Base-by-base conservation (phyloP, 2,329 filamentous ascomycete species). In the Penicillium sp. region DNA sequence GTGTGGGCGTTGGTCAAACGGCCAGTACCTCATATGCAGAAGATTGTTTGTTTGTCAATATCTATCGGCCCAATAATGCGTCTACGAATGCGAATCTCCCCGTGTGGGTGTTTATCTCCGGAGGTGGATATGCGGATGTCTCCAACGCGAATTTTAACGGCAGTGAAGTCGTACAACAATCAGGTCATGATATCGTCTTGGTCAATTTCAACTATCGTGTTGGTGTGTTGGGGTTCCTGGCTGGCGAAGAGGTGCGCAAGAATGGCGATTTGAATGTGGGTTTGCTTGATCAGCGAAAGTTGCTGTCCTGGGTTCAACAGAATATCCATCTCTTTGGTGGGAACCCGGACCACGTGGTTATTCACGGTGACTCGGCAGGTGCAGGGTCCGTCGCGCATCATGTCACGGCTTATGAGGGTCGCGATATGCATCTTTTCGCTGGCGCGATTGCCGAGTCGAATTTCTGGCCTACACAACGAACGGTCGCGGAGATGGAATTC, bases 201-300 rank as follows among this genome's bases (percentile, higher is more conserved):
- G 87, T 92, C 2, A 86, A 81, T 13, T 82, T 90, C 73, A 92
- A 91, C 72, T 92, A 92, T 69, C 81, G 87, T 7, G 83, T 89
- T 7, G 85, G 85, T 0, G 73, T 84, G 0, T 83, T 83, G 63
- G 87, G 87, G 0, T 90, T 89, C 62, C 77, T 90, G 1, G 81
- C 85, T 0, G 81, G 85, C 47, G 79, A 85, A 39, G 75, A 81
- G 29, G 77, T 89, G 10, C 78, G 80, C 37, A 67, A 74, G 5
- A 74, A 85, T 61, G 86, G 86, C 0, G 78, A 81, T 49, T 76
- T 88, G 9, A 90, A 90, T 65, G 84, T 76, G 2, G 88, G 88
- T 0, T 70, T 90, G 8, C 75, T 88, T 3, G 87, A 90, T 63
- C 86, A 89, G 72, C 78, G 85, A 19, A 79, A 83, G 26, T 75